These are phyloP conservation scores for Retiboletus flavoniger DNA, from an alignment of 1,284 basidiomycete genomes.

Conservation along the genomic window DNA sequence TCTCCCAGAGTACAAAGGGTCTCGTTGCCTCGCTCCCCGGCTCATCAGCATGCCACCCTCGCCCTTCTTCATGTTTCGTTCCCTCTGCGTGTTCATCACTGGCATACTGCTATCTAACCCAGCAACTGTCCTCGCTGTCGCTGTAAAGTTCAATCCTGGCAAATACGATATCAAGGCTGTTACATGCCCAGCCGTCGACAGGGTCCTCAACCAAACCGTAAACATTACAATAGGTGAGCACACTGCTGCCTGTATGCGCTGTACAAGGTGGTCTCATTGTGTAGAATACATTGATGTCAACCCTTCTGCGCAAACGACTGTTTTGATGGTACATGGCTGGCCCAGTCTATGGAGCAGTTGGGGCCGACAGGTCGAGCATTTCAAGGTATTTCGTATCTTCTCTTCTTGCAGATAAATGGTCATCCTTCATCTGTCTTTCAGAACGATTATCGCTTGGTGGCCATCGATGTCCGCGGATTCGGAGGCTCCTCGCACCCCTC, in stretches of 20 bases:
- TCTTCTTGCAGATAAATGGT: not conserved
- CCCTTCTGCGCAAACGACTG: conserved; percentile 44
- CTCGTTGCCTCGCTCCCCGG: not conserved
- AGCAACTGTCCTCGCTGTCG: not conserved
- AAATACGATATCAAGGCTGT: conserved; percentile 37
- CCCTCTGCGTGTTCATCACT: conserved; percentile 4
- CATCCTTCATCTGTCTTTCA: conserved; percentile 1
- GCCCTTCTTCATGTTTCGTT: conserved; percentile 4
- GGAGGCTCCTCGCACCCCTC: conserved; percentile 63
- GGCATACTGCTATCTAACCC: conserved; percentile 6
- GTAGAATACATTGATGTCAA: conserved; percentile 67
- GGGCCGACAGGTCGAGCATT: conserved; percentile 64
- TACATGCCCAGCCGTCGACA: conserved; percentile 41
- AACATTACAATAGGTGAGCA: conserved; percentile 42
- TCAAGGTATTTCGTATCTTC: conserved; percentile 42
- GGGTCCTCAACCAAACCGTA: conserved; percentile 30
- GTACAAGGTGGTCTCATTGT: not conserved
- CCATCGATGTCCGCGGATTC: conserved; percentile 65
- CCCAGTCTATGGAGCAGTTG: conserved; percentile 71
- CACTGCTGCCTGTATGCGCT: conserved; percentile 1
- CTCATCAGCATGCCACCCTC: not conserved
- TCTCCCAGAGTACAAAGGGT: conserved; percentile 5
- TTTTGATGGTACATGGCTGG: conserved; percentile 74
- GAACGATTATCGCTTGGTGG: conserved; percentile 50
- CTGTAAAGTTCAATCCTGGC: conserved; percentile 39